phyloP scores from a whole-genome alignment of 1,284 basidiomycete species.

The Polyporus tsugae region DNA sequence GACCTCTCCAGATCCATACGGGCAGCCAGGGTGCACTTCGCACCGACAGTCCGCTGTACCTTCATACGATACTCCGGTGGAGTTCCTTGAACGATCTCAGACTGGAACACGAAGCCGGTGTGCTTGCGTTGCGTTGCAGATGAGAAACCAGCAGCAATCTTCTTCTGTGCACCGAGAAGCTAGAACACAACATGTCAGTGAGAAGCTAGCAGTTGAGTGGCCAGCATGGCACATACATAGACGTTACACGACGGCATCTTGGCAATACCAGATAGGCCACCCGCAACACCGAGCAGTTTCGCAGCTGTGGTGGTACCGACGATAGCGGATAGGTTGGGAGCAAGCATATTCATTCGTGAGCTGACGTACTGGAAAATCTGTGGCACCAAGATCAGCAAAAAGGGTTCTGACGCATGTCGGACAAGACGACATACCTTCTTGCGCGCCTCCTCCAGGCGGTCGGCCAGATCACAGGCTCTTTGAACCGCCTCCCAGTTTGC shows the following conservation, averaged over 20 bases:
- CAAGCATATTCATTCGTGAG: constrained; percentile 97
- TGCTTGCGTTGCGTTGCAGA: constrained; percentile 86
- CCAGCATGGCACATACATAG: constrained; percentile 64
- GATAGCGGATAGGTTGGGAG: constrained; percentile 97
- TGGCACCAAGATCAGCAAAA: background rate
- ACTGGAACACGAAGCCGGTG: constrained; percentile 97
- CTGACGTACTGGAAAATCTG: constrained; percentile 99
- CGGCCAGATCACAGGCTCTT: constrained; percentile 88
- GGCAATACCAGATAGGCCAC: constrained; percentile 88
- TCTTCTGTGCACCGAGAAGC: constrained; percentile 94
- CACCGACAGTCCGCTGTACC: constrained; percentile 92
- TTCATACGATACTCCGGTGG: constrained; percentile 94
- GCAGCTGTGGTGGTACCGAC: constrained; percentile 98
- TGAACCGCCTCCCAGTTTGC: constrained; percentile 85
- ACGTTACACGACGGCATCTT: constrained; percentile 98
- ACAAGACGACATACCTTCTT: constrained; percentile 66
- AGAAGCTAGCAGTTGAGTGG: background rate
- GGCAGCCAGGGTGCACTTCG: constrained; percentile 91
- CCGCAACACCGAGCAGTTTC: constrained; percentile 96
- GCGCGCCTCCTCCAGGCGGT: constrained; percentile 87
- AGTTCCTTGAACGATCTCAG: constrained; percentile 84
- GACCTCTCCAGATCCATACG: constrained; percentile 91
- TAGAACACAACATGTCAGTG: constrained; percentile 42
- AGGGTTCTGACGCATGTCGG: too few species aligned
- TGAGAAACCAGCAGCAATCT: constrained; percentile 89